Percentiles rank a stretch among this genome's conserved stretches.
phyloP scores from a whole-genome alignment of 352 stramenopile species.

The Globisporangium takayamanum region DNA sequence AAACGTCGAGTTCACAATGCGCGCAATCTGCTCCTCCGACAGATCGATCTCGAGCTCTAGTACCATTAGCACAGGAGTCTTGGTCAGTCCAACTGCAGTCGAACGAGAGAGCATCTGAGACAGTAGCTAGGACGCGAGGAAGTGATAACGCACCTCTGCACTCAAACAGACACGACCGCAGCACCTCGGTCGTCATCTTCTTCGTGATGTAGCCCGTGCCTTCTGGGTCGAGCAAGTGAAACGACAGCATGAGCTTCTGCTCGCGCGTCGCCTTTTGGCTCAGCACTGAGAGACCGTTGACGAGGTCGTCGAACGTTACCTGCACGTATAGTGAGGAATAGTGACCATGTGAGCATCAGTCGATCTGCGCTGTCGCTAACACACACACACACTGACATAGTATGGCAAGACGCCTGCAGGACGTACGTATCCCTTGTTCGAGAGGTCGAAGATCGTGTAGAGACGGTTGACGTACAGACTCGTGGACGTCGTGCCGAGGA shows the following conservation, averaged over 20 bases:
- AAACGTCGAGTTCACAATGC: slow-evolving; percentile 83
- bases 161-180: slow-evolving; percentile 81
- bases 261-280: slow-evolving; percentile 83
- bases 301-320: slow-evolving; percentile 80
- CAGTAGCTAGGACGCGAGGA: neutral
- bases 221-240: slow-evolving; percentile 76
- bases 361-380: neutral
- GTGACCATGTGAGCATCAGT: neutral
- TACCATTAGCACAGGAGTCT: slow-evolving; percentile 1
- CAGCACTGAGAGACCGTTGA: slow-evolving; percentile 72
- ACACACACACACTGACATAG: neutral
- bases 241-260: slow-evolving; percentile 84
- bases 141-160: slow-evolving; percentile 51
- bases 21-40: slow-evolving; percentile 64
- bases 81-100: neutral
- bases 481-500: slow-evolving; percentile 59
- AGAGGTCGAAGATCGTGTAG: slow-evolving; percentile 84
- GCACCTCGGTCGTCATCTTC: slow-evolving; percentile 73
- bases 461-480: slow-evolving; percentile 82
- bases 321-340: slow-evolving; percentile 13
- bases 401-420: neutral
- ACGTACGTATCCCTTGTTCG: slow-evolving; percentile 61
- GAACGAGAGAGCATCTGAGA: too few species aligned
- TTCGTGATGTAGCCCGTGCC: slow-evolving; percentile 79
- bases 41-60: slow-evolving; percentile 74